phyloP scores from a whole-genome alignment of 345 rosid genomes.

The Camelina laxa region DNA sequence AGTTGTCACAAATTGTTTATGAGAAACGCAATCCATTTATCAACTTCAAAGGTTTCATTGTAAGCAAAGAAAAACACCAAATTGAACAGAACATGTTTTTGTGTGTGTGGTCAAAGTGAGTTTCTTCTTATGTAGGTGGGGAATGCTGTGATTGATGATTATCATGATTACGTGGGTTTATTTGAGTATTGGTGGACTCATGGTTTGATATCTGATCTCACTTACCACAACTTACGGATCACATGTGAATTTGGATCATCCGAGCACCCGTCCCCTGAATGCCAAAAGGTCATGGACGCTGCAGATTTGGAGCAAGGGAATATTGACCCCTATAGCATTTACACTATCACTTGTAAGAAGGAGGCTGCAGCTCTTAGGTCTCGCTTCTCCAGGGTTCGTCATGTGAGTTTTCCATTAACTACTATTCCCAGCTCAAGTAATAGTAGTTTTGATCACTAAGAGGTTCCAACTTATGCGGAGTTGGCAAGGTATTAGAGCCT shows the following conservation, averaged over 20 bases:
- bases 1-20: constrained; percentile 79
- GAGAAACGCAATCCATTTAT: constrained; percentile 66
- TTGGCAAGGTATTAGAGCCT: background rate
- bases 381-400: constrained; percentile 66
- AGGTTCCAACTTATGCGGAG: constrained; percentile 1
- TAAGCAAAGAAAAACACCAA: constrained; percentile 36
- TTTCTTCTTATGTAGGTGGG: constrained; percentile 61
- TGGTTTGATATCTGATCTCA: constrained; percentile 91
- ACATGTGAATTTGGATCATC: constrained; percentile 65
- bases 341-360: constrained; percentile 70
- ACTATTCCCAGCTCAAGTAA: background rate
- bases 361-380: constrained; percentile 52
- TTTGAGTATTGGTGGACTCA: constrained; percentile 99
- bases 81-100: background rate
- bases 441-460: background rate
- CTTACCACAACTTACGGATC: constrained; percentile 59
- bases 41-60: constrained; percentile 95
- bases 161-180: constrained; percentile 78
- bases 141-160: constrained; percentile 93
- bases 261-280: constrained; percentile 69
- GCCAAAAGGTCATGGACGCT: constrained; percentile 58
- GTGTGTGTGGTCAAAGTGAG: background rate
- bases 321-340: constrained; percentile 90
- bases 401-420: constrained; percentile 56
- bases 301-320: constrained; percentile 76